phyloP scores from a whole-genome alignment of 2,329 filamentous ascomycete species.

The Tolypocladium tropicale region DNA sequence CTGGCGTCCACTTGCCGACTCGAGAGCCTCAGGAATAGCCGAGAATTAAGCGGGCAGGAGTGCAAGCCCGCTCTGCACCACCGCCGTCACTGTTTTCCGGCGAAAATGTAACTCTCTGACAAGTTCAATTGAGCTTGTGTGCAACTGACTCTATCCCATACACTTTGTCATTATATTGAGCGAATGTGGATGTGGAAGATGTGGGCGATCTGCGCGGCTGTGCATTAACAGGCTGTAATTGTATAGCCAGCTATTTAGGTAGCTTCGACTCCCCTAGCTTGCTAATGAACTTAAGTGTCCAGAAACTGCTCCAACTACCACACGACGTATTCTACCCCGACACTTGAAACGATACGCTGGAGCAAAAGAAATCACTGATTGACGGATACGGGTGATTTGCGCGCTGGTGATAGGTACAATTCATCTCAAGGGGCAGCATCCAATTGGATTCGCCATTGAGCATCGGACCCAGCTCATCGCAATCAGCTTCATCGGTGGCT shows the following conservation, averaged over 20 bases:
- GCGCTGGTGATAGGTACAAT: background rate
- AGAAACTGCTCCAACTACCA: too few relatives aligned
- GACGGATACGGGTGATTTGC: background rate
- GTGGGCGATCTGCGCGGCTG: too few relatives aligned
- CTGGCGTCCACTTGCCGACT: background rate
- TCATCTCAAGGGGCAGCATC: background rate
- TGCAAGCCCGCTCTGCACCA: background rate
- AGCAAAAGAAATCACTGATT: background rate
- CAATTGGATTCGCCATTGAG: background rate
- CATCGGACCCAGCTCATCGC: background rate
- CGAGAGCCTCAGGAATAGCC: background rate
- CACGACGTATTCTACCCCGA: background rate
- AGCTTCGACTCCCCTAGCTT: too few relatives aligned
- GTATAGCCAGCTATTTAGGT: too few relatives aligned
- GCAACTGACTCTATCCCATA: too few relatives aligned
- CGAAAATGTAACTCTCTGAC: too few relatives aligned
- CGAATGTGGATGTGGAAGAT: too few relatives aligned
- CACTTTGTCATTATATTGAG: too few relatives aligned
- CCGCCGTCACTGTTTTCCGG: background rate
- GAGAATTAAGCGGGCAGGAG: background rate
- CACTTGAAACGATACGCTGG: background rate
- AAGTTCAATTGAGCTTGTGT: too few relatives aligned
- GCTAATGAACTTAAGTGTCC: too few relatives aligned
- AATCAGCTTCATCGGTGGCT: background rate
- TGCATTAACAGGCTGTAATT: too few relatives aligned